phyloP scores from a whole-genome alignment of 2,329 filamentous ascomycete species.

The Fusarium nodosum region DNA sequence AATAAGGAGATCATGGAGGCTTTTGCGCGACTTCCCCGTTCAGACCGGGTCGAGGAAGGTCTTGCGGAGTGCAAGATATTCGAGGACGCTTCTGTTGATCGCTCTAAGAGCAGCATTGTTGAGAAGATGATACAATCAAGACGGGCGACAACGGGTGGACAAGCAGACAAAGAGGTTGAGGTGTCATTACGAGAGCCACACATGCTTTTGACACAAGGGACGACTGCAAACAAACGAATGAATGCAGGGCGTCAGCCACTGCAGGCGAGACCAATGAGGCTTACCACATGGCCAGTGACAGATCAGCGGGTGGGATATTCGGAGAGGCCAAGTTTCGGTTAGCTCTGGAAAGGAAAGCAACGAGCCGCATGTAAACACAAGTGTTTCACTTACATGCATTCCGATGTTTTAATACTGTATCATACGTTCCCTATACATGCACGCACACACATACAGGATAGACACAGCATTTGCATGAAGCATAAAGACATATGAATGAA shows the following conservation, averaged over 20 bases:
- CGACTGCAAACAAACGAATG: slow-evolving; percentile 23
- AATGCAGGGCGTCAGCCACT: slow-evolving; percentile 18
- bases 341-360: slow-evolving; percentile 14
- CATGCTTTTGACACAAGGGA: slow-evolving; percentile 9
- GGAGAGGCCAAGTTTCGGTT: slow-evolving; percentile 28
- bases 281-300: slow-evolving; percentile 39
- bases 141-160: neutral
- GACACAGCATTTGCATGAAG: slow-evolving; percentile 6
- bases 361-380: slow-evolving; percentile 37
- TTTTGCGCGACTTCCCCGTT: slow-evolving; percentile 19
- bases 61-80: slow-evolving; percentile 34
- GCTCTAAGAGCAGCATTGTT: neutral
- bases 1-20: slow-evolving; percentile 40
- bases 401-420: neutral
- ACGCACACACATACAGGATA: neutral
- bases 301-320: slow-evolving; percentile 33
- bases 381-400: slow-evolving; percentile 20
- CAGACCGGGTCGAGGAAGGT: slow-evolving; percentile 11
- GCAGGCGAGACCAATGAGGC: slow-evolving; percentile 28
- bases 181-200: slow-evolving; percentile 7
- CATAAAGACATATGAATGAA: slow-evolving; percentile 21
- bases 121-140: neutral
- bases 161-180: slow-evolving; percentile 3
- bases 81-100: neutral
- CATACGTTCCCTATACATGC: neutral